Conservation (phyloP, 2,329 filamentous ascomycete species). For the Stemphylium lycopersici region DNA sequence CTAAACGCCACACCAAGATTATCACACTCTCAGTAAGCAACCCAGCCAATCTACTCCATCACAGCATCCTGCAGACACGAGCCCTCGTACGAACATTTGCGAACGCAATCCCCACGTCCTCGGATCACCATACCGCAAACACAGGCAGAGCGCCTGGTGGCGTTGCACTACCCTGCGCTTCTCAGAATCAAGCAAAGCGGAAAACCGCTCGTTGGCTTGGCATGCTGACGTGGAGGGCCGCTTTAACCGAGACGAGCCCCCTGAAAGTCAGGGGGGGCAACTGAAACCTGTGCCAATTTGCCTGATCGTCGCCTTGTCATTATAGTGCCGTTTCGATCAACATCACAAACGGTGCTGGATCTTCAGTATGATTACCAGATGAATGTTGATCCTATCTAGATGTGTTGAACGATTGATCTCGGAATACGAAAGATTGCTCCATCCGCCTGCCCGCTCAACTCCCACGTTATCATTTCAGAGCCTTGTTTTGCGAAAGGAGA, state of each 20-base stretch:
- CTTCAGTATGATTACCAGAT: no score
- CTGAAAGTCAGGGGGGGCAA: constrained; percentile 16
- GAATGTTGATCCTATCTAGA: no score
- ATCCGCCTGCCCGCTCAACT: no score
- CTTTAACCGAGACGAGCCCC: constrained; percentile 13
- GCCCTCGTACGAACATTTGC: not conserved
- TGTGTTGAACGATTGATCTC: no score
- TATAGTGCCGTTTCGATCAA: no score
- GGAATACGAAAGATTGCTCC: no score
- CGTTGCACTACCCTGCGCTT: constrained; percentile 6
- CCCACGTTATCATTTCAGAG: no score
- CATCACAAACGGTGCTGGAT: no score
- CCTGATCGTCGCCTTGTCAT: not conserved
- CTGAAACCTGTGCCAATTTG: constrained; percentile 7
- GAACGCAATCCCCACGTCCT: not conserved
- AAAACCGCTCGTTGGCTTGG: constrained; percentile 16
- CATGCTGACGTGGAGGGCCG: constrained; percentile 19
- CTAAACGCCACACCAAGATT: not conserved
- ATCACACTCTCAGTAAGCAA: not conserved
- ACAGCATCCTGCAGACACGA: not conserved
- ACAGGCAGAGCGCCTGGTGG: not conserved
- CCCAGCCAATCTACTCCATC: no score
- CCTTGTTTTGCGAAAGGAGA: no score
- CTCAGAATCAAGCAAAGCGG: constrained; percentile 16
- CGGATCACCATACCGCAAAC: constrained; percentile 2